phyloP scores from a whole-genome alignment of 208 protist genomes.

The Trypanosoma melophagium region DNA sequence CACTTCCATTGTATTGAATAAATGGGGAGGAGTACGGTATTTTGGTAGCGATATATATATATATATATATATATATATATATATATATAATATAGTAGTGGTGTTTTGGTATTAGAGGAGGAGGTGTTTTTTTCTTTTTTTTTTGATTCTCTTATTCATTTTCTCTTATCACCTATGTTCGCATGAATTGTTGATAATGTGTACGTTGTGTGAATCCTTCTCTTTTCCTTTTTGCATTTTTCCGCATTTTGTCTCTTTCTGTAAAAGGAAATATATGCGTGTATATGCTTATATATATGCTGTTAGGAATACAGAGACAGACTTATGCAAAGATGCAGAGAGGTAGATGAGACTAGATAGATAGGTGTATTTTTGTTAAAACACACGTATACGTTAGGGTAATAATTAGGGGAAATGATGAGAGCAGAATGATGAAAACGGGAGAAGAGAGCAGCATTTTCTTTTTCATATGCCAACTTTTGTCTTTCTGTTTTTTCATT shows the following conservation, averaged over 20 bases:
- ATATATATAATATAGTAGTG: no score
- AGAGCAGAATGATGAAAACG: no score
- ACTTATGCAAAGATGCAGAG: no score
- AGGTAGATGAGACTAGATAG: not conserved
- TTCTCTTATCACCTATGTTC: not conserved
- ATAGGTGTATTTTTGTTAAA: not conserved
- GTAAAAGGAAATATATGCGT: no score
- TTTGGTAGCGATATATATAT: no score
- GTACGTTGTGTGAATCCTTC: not conserved
- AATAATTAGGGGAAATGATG: no score
- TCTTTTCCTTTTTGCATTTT: constrained; percentile 22
- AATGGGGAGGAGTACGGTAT: no score
- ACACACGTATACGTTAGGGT: no score
- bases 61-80: no score
- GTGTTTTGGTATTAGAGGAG: not conserved
- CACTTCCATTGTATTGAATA: no score
- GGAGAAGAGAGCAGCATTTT: not conserved
- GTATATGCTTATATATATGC: no score
- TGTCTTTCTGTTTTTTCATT: constrained; percentile 1
- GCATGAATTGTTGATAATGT: constrained; percentile 4
- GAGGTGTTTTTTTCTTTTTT: not conserved
- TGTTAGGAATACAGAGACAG: no score
- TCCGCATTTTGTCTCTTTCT: not conserved
- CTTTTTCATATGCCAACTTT: not conserved
- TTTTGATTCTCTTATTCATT: not conserved